Base-by-base conservation (phyloP, 1,139 yeast species). In the Sugiyamaella paludigena region DNA sequence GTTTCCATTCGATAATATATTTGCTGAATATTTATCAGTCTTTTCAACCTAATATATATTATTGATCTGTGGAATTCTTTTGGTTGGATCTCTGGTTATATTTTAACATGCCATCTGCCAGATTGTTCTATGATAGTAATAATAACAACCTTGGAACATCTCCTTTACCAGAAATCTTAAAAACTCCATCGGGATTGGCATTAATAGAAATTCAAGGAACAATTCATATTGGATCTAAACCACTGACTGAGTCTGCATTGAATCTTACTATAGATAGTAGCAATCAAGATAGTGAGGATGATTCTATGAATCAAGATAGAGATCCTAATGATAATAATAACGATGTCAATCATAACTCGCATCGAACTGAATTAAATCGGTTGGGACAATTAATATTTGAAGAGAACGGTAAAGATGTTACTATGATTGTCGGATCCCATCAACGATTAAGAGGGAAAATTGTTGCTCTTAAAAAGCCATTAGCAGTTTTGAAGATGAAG, bases 391-490 rank as follows among this genome's bases (percentile, higher is more conserved):
- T 62, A 37, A 65, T 61, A 24, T 57, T 65, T 36, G 33, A 57
- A n/a, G 56, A 54, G 27, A 50, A 54, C 12, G 46, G 47, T 7
- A 64, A 62, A 7, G 59, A 59, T 13, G 66, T 66, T 19, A 46
- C 48, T 11, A 50, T 70, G 43, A 58, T 58, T 10, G 57, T 70
- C 2, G 74, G 72, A 6, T 53, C 53, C 13, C 64, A 65, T 36
- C 73, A 70, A 56, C 52, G 65, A 13, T 51, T 70, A 28, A 56
- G 65, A 13, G 74, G 74, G 28, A 61, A 58, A 36, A 48, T 70
- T 8, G 61, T 58, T 39, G 62, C 66, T 37, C 57, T 70, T 39
- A 55, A 58, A 28, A 56, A 57, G 19, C 74, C 74, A 19, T 41
- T 70, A 37, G 74, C 74, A 1, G 51, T 67, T 2, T 35, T 67